Base-by-base conservation (phyloP, 2,329 filamentous ascomycete genomes). In the Podosphaera xanthii region DNA sequence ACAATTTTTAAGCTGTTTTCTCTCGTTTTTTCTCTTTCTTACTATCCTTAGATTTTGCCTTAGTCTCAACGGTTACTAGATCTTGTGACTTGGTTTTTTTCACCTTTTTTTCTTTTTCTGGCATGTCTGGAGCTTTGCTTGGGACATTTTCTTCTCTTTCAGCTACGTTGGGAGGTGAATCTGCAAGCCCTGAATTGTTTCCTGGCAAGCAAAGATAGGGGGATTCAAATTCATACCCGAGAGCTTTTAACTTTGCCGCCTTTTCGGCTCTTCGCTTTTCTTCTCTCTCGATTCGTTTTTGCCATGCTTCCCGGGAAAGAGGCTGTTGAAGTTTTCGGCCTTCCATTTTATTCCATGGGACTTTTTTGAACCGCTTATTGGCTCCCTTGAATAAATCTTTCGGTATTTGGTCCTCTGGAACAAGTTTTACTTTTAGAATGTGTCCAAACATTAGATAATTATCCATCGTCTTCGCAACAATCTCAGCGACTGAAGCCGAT, bases 401-500 rank as follows among this genome's bases (percentile, higher is more conserved):
- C 69, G 94, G 87, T 50, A 95, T 75, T 68, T 90, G 82, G 61
- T 86, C 87, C 60, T 81, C 74, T 3, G 87, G 81, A 3, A 96
- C 79, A 33, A 82, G 75, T 69, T 87, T 86, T 72, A 90, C 91
- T 72, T 94, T 91, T 65, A 98, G 76, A 62, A 97, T 86, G 70
- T 96, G 91, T 4, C 88, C 87, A 70, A 95, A 97, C 68, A 98
- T 78, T 46, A 97, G 81, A 72, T 98, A 98, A 73, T 90, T 94
- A 76, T 96, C 82, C 92, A 98, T 98, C 31, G 92, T 95, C 73
- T 89, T 87, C 57, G 87, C 84, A 36, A 94, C 91, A 65, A 97
- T 89, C 67, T 87, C 84, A 46, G 92, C 91, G n/a, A 89, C 86
- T 60, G 88, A 83, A 40, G 77, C 74, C 5, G 79, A 80, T 2